A percentile compares a stretch with the other conserved stretches of the same genome.
phyloP scores from a whole-genome alignment of 2,329 filamentous ascomycete genomes.

The Taxawa tesnikishii region DNA sequence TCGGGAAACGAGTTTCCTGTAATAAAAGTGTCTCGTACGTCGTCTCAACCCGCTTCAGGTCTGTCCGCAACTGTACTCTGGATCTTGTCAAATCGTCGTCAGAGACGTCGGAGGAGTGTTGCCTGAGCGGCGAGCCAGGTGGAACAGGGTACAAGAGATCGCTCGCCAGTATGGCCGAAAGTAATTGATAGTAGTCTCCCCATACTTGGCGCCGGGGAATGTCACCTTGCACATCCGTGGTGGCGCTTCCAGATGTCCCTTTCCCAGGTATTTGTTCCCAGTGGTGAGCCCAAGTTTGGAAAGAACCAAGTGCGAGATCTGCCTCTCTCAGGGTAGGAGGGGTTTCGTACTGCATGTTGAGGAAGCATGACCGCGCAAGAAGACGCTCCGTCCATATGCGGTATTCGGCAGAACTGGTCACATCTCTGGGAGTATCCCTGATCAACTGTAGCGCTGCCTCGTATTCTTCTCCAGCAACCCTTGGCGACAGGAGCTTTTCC shows the following conservation, averaged over 20 bases:
- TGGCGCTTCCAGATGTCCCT: not conserved
- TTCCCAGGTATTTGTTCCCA: constrained; percentile 26
- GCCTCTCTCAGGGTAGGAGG: constrained; percentile 16
- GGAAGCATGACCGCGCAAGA: constrained; percentile 61
- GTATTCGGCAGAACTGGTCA: constrained; percentile 2
- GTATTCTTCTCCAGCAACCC: constrained; percentile 8
- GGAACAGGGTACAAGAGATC: constrained; percentile 42
- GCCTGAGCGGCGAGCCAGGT: constrained; percentile 11
- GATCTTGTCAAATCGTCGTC: constrained; percentile 13
- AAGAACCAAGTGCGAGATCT: constrained; percentile 30
- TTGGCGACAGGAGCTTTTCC: constrained; percentile 12
- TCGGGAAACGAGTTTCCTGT: constrained; percentile 70
- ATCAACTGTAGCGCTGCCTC: constrained; percentile 4
- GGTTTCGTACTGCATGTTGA: constrained; percentile 48
- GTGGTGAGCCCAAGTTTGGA: constrained; percentile 55
- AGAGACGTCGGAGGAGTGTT: constrained; percentile 9
- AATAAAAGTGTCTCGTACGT: constrained; percentile 71
- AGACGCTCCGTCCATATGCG: constrained; percentile 60
- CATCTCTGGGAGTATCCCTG: constrained; percentile 1
- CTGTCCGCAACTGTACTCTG: constrained; percentile 47
- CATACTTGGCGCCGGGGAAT: constrained; percentile 53
- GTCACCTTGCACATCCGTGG: constrained; percentile 33
- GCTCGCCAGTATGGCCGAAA: constrained; percentile 64
- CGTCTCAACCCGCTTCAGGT: constrained; percentile 67
- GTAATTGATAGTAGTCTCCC: constrained; percentile 70